Evolutionary conservation across 257 asterid genomes (phyloP).

Genomic region (Lavandula angustifolia): DNA sequence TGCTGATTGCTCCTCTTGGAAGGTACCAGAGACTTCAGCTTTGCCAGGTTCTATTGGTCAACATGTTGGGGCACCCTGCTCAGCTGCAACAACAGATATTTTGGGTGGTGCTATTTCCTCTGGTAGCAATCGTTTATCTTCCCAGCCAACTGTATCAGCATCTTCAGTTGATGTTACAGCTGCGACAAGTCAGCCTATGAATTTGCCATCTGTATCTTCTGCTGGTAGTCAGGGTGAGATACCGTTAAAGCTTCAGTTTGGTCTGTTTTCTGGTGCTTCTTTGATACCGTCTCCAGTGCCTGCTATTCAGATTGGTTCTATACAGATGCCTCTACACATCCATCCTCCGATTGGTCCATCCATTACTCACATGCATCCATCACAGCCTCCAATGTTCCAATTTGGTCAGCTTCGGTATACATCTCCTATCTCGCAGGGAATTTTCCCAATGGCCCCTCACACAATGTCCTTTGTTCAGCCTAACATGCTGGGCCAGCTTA

Average conservation of each 20-base stretch:
- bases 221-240: slow-evolving; percentile 51
- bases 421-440: slow-evolving; percentile 72
- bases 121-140: slow-evolving; percentile 35
- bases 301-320: slow-evolving; percentile 97
- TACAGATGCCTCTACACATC: slow-evolving; percentile 94
- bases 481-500: slow-evolving; percentile 48
- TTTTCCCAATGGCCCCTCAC: slow-evolving; percentile 57
- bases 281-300: slow-evolving; percentile 91
- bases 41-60: slow-evolving; percentile 48
- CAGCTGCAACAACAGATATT: slow-evolving; percentile 40
- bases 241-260: slow-evolving; percentile 89
- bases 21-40: slow-evolving; percentile 40
- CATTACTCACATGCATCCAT: slow-evolving; percentile 63
- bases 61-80: slow-evolving; percentile 36
- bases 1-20: slow-evolving; percentile 40
- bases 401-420: slow-evolving; percentile 82
- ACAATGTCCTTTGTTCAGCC: slow-evolving; percentile 68
- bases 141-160: slow-evolving; percentile 44
- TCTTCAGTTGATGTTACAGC: slow-evolving; percentile 40
- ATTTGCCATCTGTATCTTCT: slow-evolving; percentile 45
- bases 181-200: slow-evolving; percentile 42
- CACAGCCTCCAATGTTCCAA: slow-evolving; percentile 79
- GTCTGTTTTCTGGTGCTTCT: slow-evolving; percentile 93
- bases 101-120: slow-evolving; percentile 43
- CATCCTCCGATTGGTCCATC: slow-evolving; percentile 72